Evolutionary conservation across 164 flowering plant genomes (phyloP).

Genomic region (Tetrastigma voinierianum): DNA sequence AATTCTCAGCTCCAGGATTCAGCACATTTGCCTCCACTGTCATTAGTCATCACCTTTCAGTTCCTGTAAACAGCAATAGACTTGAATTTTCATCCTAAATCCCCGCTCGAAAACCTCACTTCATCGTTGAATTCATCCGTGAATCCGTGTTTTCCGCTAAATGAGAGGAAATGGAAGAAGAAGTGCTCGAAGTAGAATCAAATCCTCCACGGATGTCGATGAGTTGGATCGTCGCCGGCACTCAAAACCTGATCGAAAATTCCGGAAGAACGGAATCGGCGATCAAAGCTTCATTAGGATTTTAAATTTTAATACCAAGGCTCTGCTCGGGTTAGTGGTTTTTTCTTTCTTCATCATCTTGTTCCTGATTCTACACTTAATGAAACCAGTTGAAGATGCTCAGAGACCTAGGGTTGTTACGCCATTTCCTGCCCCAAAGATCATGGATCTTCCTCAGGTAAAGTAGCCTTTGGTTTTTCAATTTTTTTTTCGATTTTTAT

Average conservation of each 20-base stretch:
- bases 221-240: slow-evolving; percentile 14
- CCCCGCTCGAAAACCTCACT: no score
- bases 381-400: slow-evolving; percentile 21
- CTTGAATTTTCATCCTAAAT: no score
- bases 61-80: no score
- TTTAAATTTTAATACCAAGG: slow-evolving; percentile 31
- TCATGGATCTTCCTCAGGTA: slow-evolving; percentile 81
- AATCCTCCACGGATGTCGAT: slow-evolving; percentile 22
- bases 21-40: no score
- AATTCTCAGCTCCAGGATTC: no score
- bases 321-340: slow-evolving; percentile 30
- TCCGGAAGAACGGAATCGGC: slow-evolving; percentile 19
- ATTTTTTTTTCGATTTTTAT: neutral
- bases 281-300: slow-evolving; percentile 21
- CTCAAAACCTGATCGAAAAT: slow-evolving; percentile 12
- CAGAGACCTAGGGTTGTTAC: slow-evolving; percentile 57
- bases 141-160: neutral
- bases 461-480: neutral
- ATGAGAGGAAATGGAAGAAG: slow-evolving; percentile 46
- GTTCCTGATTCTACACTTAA: slow-evolving; percentile 23
- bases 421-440: slow-evolving; percentile 76
- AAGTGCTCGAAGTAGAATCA: slow-evolving; percentile 43
- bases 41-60: no score
- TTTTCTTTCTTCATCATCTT: slow-evolving; percentile 25
- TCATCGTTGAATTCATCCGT: no score